Conservation (phyloP, 352 stramenopile species). For the Phytophthora hibernalis region DNA sequence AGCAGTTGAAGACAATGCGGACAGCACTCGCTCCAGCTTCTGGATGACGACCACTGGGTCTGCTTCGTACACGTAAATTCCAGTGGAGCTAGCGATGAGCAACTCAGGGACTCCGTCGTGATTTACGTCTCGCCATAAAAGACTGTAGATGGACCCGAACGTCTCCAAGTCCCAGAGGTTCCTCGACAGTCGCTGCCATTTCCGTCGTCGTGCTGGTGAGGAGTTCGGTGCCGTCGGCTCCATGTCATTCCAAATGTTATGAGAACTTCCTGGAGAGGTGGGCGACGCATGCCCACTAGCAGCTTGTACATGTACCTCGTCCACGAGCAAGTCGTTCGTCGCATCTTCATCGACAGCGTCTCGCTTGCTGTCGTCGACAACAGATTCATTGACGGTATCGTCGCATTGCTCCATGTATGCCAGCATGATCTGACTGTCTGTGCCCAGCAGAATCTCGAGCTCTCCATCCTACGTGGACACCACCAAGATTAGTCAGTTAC, state of each 20-base stretch:
- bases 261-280: slow-evolving; percentile 23
- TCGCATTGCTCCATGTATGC: slow-evolving; percentile 52
- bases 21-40: slow-evolving; percentile 40
- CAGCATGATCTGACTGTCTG: slow-evolving; percentile 61
- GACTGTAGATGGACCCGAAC: slow-evolving; percentile 77
- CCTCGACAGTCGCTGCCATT: slow-evolving; percentile 45
- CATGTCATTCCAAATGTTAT: slow-evolving; percentile 39
- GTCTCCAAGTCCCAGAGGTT: slow-evolving; percentile 56
- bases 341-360: slow-evolving; percentile 3
- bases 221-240: slow-evolving; percentile 11
- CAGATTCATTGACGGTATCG: background rate
- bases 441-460: slow-evolving; percentile 67
- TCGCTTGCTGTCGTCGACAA: background rate
- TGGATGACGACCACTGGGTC: slow-evolving; percentile 49
- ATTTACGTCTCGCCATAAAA: slow-evolving; percentile 75
- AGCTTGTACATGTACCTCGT: slow-evolving; percentile 6
- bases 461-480: slow-evolving; percentile 53
- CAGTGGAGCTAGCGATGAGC: slow-evolving; percentile 67
- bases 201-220: slow-evolving; percentile 19
- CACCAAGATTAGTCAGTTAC: background rate
- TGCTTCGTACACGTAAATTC: slow-evolving; percentile 72
- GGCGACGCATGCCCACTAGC: slow-evolving; percentile 13
- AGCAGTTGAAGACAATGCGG: slow-evolving; percentile 18
- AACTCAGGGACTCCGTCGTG: slow-evolving; percentile 68
- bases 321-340: slow-evolving; percentile 3